A percentile compares a stretch with the other conserved stretches of the same genome.
phyloP scores from a whole-genome alignment of 768 basidiomycete genomes.

The Mycena galericulata region DNA sequence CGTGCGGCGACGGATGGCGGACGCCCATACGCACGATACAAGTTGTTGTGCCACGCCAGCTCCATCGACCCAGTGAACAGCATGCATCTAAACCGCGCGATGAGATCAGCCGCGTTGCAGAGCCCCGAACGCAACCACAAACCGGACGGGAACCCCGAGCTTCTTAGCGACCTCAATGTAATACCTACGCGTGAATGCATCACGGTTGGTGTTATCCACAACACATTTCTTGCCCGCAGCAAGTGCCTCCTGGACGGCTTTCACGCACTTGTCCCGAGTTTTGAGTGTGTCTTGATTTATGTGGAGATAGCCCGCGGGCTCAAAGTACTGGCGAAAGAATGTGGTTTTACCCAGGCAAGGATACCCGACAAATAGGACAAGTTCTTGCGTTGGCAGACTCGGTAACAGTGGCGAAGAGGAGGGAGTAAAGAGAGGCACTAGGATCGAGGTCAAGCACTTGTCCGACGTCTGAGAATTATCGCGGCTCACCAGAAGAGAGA shows the following conservation, averaged over 20 bases:
- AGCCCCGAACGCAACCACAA: constrained; percentile 19
- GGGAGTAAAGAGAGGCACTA: constrained; percentile 65
- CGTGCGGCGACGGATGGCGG: constrained; percentile 56
- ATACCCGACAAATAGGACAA: constrained; percentile 65
- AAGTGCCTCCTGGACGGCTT: constrained; percentile 67
- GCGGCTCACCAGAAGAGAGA: constrained; percentile 51
- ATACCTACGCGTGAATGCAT: constrained; percentile 70
- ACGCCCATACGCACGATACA: constrained; percentile 82
- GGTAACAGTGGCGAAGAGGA: constrained; percentile 64
- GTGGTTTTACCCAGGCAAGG: constrained; percentile 83
- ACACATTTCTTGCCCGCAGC: constrained; percentile 74
- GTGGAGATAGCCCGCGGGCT: constrained; percentile 75
- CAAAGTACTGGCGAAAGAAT: constrained; percentile 80
- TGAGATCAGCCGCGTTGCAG: not conserved
- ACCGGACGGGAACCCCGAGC: constrained; percentile 69
- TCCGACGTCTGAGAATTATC: not conserved
- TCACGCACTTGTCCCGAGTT: constrained; percentile 81
- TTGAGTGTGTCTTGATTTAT: constrained; percentile 89
- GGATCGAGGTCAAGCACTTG: not conserved
- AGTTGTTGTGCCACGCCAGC: constrained; percentile 93
- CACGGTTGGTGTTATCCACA: constrained; percentile 94
- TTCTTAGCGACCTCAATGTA: constrained; percentile 79
- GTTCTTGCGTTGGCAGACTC: constrained; percentile 49
- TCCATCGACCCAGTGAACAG: constrained; percentile 81
- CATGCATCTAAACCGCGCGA: constrained; percentile 67